Percentiles rank a stretch among this genome's conserved stretches.
These are phyloP conservation scores for Avicennia marina DNA, from an alignment of 257 asterid genomes.

Conservation along the genomic window DNA sequence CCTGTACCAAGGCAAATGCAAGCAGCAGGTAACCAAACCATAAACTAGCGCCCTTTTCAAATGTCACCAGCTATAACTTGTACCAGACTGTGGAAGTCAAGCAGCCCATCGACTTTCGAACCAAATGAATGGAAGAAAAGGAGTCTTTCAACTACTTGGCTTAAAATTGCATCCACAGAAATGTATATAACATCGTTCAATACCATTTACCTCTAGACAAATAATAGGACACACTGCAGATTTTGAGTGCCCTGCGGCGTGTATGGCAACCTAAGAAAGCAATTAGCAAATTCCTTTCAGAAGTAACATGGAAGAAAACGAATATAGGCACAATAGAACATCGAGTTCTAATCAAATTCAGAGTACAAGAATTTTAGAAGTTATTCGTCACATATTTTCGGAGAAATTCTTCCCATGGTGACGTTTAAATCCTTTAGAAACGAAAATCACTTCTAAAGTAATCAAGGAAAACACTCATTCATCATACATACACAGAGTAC, in stretches of 20 bases:
- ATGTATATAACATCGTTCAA: too few species aligned
- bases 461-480: slow-evolving; percentile 1
- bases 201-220: neutral
- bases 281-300: neutral
- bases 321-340: neutral
- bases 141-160: neutral
- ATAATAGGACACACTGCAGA: too few species aligned
- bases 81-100: too few species aligned
- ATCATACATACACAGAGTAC: slow-evolving; percentile 14
- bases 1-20: too few species aligned
- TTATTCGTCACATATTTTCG: too few species aligned
- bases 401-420: neutral
- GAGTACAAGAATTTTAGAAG: neutral
- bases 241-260: neutral
- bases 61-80: too few species aligned
- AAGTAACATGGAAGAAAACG: neutral
- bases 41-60: too few species aligned
- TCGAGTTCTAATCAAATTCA: slow-evolving; percentile 12
- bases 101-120: neutral
- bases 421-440: slow-evolving; percentile 2
- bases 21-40: too few species aligned
- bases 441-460: slow-evolving; percentile 19
- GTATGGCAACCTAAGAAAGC: neutral
- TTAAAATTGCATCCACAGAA: too few species aligned
- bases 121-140: neutral